Conservation (phyloP, 192 early-diverging fungal species). For the Glomus cerebriforme region DNA sequence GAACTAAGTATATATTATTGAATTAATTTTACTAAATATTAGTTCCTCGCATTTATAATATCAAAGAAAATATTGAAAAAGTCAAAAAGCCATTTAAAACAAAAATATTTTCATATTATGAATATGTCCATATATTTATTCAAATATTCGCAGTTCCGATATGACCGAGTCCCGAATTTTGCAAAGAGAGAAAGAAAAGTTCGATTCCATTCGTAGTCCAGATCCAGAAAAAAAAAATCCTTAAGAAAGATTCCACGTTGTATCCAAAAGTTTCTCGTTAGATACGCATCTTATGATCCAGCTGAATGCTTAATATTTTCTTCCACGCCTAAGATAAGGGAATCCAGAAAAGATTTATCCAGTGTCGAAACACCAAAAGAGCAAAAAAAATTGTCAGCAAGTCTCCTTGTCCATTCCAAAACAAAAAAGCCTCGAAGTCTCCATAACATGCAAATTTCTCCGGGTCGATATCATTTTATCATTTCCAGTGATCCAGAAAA, state of each 20-base stretch:
- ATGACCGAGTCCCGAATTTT: background rate
- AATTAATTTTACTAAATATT: background rate
- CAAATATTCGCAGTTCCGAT: background rate
- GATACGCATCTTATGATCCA: background rate
- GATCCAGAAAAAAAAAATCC: slow-evolving; percentile 6
- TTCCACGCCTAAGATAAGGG: slow-evolving; percentile 12
- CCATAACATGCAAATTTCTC: background rate
- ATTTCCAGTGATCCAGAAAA: slow-evolving; percentile 13
- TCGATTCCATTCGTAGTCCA: background rate
- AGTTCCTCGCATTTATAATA: background rate
- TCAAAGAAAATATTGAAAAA: no score
- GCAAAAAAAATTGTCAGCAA: slow-evolving; percentile 26
- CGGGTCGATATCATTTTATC: background rate
- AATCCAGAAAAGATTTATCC: slow-evolving; percentile 11
- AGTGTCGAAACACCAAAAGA: slow-evolving; percentile 15
- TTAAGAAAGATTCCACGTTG: background rate
- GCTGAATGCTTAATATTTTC: slow-evolving; percentile 6
- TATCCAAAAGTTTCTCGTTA: background rate
- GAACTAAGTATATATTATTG: background rate
- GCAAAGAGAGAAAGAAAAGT: background rate
- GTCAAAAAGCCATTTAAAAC: no score
- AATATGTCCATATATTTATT: background rate
- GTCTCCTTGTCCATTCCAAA: slow-evolving; percentile 8
- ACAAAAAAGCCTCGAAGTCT: background rate
- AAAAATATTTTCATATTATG: no score